Percentiles rank a stretch among this genome's conserved stretches.
Evolutionary conservation across 2,329 filamentous ascomycete species (phyloP).

Genomic region (Colletotrichum neosansevieriae): DNA sequence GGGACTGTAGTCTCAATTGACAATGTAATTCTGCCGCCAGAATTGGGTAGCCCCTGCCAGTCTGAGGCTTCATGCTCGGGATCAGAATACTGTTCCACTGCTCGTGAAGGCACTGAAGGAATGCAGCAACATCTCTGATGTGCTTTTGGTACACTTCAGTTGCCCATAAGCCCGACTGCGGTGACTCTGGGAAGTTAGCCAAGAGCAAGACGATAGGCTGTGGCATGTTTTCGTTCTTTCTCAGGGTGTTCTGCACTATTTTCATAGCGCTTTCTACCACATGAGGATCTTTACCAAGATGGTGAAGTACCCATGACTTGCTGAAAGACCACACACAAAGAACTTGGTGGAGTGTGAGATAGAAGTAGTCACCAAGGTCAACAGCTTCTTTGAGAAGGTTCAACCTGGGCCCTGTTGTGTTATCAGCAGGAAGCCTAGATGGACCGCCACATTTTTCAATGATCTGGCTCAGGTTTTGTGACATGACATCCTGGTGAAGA

Average conservation of each 20-base stretch:
- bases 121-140: constrained; percentile 54
- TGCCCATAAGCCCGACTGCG: constrained; percentile 24
- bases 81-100: constrained; percentile 53
- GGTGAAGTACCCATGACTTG: constrained; percentile 49
- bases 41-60: constrained; percentile 61
- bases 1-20: constrained; percentile 62
- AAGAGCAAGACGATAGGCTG: constrained; percentile 49
- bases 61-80: constrained; percentile 47
- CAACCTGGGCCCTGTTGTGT: constrained; percentile 55
- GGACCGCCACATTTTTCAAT: not conserved
- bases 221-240: constrained; percentile 51
- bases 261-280: constrained; percentile 50
- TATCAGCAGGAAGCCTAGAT: constrained; percentile 13
- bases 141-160: constrained; percentile 40
- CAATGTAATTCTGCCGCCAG: constrained; percentile 66
- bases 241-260: constrained; percentile 52
- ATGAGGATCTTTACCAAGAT: constrained; percentile 11
- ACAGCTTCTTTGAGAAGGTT: constrained; percentile 70
- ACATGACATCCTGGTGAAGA: constrained; percentile 11
- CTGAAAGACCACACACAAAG: constrained; percentile 68
- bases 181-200: constrained; percentile 50
- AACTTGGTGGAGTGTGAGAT: constrained; percentile 73
- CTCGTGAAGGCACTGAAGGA: constrained; percentile 57
- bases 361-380: constrained; percentile 68
- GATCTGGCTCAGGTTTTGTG: constrained; percentile 6